These are phyloP conservation scores for Anthracocystis panici-leucophaei DNA, from an alignment of 1,284 basidiomycete species.

Conservation along the genomic window DNA sequence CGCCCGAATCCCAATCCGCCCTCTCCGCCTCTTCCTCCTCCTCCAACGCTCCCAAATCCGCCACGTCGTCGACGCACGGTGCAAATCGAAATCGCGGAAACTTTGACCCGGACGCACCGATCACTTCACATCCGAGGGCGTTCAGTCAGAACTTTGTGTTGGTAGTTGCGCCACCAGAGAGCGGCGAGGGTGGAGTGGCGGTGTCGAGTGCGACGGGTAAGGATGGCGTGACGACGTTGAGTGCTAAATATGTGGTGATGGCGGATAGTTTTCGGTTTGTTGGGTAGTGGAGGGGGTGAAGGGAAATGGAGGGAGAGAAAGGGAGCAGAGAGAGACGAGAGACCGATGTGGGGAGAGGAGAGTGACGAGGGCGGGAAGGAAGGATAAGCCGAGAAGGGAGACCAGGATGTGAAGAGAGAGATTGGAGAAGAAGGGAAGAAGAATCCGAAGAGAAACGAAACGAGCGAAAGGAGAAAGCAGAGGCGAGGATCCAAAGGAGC, in stretches of 20 bases:
- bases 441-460: not conserved
- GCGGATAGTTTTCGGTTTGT: constrained; percentile 65
- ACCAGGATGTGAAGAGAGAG: not conserved
- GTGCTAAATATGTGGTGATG: constrained; percentile 59
- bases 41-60: constrained; percentile 59
- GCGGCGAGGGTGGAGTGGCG: constrained; percentile 32
- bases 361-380: too few species aligned
- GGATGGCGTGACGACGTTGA: constrained; percentile 36
- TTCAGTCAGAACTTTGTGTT: constrained; percentile 65
- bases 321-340: not conserved
- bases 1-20: constrained; percentile 58
- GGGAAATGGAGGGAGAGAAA: too few species aligned
- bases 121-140: constrained; percentile 54
- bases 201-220: constrained; percentile 27
- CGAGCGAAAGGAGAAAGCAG: too few species aligned
- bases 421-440: not conserved
- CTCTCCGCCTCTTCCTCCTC: constrained; percentile 20
- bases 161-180: constrained; percentile 30
- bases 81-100: constrained; percentile 22
- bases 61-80: constrained; percentile 45
- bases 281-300: too few species aligned
- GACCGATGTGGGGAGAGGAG: not conserved
- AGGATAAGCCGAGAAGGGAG: not conserved
- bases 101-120: constrained; percentile 59
- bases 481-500: too few species aligned